These are phyloP conservation scores for Penicillium flavigenum DNA, from an alignment of 495 filamentous ascomycete genomes.

Conservation along the genomic window DNA sequence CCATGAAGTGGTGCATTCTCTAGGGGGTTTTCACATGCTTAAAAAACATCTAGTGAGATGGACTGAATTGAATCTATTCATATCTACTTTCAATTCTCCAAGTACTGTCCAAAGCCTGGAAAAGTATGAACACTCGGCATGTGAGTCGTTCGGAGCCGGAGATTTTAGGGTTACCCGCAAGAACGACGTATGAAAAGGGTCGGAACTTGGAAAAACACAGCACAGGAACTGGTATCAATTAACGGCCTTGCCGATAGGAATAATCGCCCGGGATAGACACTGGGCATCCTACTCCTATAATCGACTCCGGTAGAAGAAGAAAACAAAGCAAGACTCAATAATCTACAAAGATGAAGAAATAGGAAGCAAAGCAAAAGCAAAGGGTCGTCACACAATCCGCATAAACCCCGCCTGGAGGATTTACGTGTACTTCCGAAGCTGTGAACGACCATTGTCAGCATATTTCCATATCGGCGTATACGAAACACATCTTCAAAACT, in stretches of 20 bases:
- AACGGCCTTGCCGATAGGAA: slow-evolving; percentile 11
- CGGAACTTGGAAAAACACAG: slow-evolving; percentile 1
- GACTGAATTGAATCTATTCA: neutral
- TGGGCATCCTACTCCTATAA: neutral
- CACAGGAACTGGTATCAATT: slow-evolving; percentile 25
- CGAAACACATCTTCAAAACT: slow-evolving; percentile 43
- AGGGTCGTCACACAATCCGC: slow-evolving; percentile 21
- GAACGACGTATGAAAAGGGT: neutral
- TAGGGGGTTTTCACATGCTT: neutral
- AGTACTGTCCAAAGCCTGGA: neutral
- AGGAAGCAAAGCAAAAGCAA: slow-evolving; percentile 15
- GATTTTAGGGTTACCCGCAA: neutral
- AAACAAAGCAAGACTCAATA: slow-evolving; percentile 21
- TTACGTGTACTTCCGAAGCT: slow-evolving; percentile 51
- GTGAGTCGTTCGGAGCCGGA: neutral
- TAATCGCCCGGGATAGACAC: neutral
- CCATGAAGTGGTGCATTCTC: neutral
- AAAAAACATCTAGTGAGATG: neutral
- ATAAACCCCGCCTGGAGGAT: slow-evolving; percentile 3
- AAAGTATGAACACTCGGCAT: neutral
- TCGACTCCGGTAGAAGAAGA: slow-evolving; percentile 4
- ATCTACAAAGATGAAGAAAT: slow-evolving; percentile 31
- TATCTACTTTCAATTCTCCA: neutral
- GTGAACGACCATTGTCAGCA: slow-evolving; percentile 7
- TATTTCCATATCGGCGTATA: neutral